Evolutionary conservation across 768 basidiomycete genomes (phyloP), one percentile per base, ranked within the genome.

Genomic region (Kwoniella dejecticola): DNA sequence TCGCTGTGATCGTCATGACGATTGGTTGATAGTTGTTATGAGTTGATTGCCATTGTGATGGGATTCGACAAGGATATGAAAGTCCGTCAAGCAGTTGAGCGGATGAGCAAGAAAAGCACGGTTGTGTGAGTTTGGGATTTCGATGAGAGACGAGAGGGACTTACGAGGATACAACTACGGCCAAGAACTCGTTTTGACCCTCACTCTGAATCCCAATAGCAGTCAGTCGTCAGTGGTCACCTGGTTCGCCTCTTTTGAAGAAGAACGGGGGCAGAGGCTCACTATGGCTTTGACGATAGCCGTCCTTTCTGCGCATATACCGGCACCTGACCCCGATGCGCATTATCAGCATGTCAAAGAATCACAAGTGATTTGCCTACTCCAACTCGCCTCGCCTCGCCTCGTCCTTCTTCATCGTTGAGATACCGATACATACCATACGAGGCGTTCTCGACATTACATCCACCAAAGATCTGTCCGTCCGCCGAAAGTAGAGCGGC

Each of bases 241-340:
- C n/a, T n/a, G n/a, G n/a, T n/a, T n/a, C n/a, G n/a, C n/a, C n/a
- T n/a, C n/a, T 45, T 11, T 15, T 29, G 23, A 36, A 8, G 23
- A 38, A 31, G 47, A 13, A 42, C 36, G 23, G n/a, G n/a, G n/a
- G n/a, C n/a, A n/a, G 36, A 6, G 2, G 82, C 90, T 78, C 64
- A 94, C 93, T 21, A 89, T 86, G 26, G 91, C 94, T 78, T 96
- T 96, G n/a, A 92, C 88, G 55, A 99, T 82, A 0, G 94, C 94
- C 0, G 95, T 97, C 29, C 94, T 82, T 76, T 99, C 95, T 0
- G 95, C 95, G 67, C 95, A 98, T 61, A 97, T 94, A 0, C 89
- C 85, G 1, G 85, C 91, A 4, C 93, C 93, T 95, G 46, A 15
- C n/a, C n/a, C n/a, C n/a, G n/a, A n/a, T n/a, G n/a, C n/a, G n/a